Base-by-base conservation (phyloP, 2,329 filamentous ascomycete species). In the Biscogniauxia marginata region DNA sequence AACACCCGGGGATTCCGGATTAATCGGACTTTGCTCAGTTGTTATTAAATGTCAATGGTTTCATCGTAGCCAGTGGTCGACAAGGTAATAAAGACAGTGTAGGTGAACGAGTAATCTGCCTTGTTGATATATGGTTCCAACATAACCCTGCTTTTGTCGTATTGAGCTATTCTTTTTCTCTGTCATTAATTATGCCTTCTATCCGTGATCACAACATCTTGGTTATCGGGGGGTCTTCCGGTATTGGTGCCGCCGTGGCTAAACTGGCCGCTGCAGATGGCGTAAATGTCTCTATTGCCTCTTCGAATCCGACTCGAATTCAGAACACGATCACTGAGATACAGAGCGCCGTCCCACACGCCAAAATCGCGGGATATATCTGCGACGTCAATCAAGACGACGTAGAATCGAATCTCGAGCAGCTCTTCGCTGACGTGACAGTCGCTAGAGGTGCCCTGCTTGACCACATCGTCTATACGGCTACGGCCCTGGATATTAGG, bases 191-290 rank as follows among this genome's bases (percentile, higher is more conserved):
- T 2, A 65, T 65, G 61, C 58, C 63, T 44, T 49, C 61, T 2
- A 62, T 65, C 74, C 71, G 46, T 7, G 53, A 50, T 22, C 61
- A 65, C 4, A 57, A 30, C 58, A 70, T 87, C 63, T 79, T 90
- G 44, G 72, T 89, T 65, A 77, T 89, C 48, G 86, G 86, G 46
- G 87, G 84, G 44, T 82, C 83, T 2, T 79, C 81, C 16, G 86
- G 86, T 51, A 85, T 89, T 44, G 86, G 86, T 25, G 84, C 79
- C 60, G 78, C 74, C 53, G 82, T 85, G 9, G 85, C 86, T 51
- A 80, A 86, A 74, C 81, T 79, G 2, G 73, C 76, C 13, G 67
- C 87, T 45, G 80, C 82, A 52, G 73, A 79, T 55, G 83, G 83
- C 30, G 81, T 80, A 43, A 69, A 67, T n/a, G 80, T 89, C 16